A percentile compares a stretch with the other conserved stretches of the same genome.
Conservation (phyloP, 1,284 basidiomycete species). For the Cutaneotrichosporon arboriforme region DNA sequence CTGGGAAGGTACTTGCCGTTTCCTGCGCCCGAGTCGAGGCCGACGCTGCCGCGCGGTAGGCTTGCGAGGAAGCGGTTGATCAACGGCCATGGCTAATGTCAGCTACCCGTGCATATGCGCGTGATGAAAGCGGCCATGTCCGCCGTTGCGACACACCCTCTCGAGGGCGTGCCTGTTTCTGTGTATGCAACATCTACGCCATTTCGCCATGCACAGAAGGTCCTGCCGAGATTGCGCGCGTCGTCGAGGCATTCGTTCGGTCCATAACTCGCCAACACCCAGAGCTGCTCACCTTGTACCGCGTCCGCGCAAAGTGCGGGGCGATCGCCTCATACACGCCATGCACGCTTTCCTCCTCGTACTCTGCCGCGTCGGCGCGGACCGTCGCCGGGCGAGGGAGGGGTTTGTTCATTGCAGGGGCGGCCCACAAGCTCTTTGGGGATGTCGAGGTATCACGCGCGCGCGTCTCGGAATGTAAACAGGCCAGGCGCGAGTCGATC, state of each 20-base stretch:
- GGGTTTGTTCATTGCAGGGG: slow-evolving; percentile 24
- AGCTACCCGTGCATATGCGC: too few relatives aligned
- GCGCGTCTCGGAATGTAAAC: too few relatives aligned
- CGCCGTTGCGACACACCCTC: too few relatives aligned
- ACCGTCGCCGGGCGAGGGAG: slow-evolving; percentile 21
- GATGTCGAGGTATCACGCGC: too few relatives aligned
- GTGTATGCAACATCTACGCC: too few relatives aligned
- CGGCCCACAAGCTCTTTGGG: too few relatives aligned
- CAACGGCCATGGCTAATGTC: slow-evolving; percentile 84
- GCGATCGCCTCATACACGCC: slow-evolving; percentile 86
- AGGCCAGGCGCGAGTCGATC: too few relatives aligned
- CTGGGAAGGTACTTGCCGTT: slow-evolving; percentile 94
- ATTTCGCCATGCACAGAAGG: too few relatives aligned
- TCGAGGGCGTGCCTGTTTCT: too few relatives aligned
- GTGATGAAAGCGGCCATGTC: too few relatives aligned
- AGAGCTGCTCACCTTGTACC: slow-evolving; percentile 70
- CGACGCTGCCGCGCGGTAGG: slow-evolving; percentile 71
- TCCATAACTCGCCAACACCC: background rate
- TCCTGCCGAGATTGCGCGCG: too few relatives aligned
- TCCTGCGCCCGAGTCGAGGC: slow-evolving; percentile 91
- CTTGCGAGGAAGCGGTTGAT: slow-evolving; percentile 72
- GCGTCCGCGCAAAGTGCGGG: slow-evolving; percentile 82
- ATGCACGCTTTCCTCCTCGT: slow-evolving; percentile 57
- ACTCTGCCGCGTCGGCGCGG: slow-evolving; percentile 19
- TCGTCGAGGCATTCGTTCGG: too few relatives aligned